Evolutionary conservation across 805 yeast species (phyloP).

Genomic region (Saturnispora kantuleensis): DNA sequence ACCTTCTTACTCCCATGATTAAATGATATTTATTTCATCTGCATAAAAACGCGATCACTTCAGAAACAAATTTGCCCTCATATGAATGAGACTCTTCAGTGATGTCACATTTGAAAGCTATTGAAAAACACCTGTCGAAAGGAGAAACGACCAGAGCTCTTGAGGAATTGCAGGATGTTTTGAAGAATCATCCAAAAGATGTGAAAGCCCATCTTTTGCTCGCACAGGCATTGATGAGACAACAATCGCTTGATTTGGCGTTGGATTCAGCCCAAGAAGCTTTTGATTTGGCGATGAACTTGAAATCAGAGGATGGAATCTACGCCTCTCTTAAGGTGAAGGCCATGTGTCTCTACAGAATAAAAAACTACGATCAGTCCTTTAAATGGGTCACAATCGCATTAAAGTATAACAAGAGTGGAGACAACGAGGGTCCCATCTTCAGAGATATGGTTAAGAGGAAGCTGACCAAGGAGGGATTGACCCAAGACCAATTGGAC

Average conservation of each 20-base stretch:
- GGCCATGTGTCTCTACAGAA: conserved; percentile 37
- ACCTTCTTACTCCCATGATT: too few relatives aligned
- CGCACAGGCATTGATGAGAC: conserved; percentile 39
- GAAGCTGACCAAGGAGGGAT: conserved; percentile 27
- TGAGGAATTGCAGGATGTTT: conserved; percentile 28
- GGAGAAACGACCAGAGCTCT: conserved; percentile 32
- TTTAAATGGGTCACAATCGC: conserved; percentile 34
- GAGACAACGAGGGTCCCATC: conserved; percentile 36
- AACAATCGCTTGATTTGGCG: conserved; percentile 39
- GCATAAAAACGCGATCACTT: neutral
- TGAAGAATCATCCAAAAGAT: conserved; percentile 35
- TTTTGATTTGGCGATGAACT: conserved; percentile 30
- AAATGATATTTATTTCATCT: neutral
- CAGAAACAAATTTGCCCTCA: neutral
- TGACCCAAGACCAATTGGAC: conserved; percentile 6
- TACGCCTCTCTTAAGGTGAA: conserved; percentile 40
- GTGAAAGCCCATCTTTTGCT: conserved; percentile 39
- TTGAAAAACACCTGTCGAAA: conserved; percentile 29
- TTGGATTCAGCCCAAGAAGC: conserved; percentile 38
- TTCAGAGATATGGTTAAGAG: conserved; percentile 35
- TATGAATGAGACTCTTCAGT: too few relatives aligned
- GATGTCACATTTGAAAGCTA: conserved; percentile 11
- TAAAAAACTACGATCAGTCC: conserved; percentile 34
- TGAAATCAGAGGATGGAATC: conserved; percentile 38
- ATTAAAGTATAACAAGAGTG: conserved; percentile 29